phyloP scores from a whole-genome alignment of 192 early-diverging fungal species.

The Umbelopsis isabellina region DNA sequence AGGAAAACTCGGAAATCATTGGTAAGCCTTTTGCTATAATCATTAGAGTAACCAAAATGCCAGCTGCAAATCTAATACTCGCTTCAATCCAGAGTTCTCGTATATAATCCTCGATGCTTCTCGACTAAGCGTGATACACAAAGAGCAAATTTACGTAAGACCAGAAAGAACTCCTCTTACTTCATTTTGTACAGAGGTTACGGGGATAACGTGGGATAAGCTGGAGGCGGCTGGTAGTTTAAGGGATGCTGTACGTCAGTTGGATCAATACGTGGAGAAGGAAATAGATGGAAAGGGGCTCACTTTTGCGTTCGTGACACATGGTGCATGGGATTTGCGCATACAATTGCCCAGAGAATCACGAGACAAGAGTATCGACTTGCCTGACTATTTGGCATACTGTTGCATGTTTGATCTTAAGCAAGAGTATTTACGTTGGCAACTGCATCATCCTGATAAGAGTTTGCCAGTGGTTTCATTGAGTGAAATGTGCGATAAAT shows the following conservation, averaged over 20 bases:
- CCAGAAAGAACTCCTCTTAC: slow-evolving; percentile 57
- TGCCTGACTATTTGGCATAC: slow-evolving; percentile 61
- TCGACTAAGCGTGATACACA: slow-evolving; percentile 46
- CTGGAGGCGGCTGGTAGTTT: slow-evolving; percentile 58
- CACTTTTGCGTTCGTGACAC: slow-evolving; percentile 72
- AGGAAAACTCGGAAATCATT: slow-evolving; percentile 63
- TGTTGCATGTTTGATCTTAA: slow-evolving; percentile 70
- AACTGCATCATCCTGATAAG: slow-evolving; percentile 61
- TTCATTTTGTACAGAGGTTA: slow-evolving; percentile 60
- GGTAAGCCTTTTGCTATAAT: slow-evolving; percentile 13
- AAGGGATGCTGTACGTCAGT: slow-evolving; percentile 50
- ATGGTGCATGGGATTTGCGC: slow-evolving; percentile 73
- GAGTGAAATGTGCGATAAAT: slow-evolving; percentile 59
- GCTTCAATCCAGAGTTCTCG: slow-evolving; percentile 45
- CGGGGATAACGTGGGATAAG: slow-evolving; percentile 60
- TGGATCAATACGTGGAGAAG: slow-evolving; percentile 55
- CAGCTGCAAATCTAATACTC: neutral
- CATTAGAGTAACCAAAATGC: neutral
- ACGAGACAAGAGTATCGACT: slow-evolving; percentile 60
- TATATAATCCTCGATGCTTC: slow-evolving; percentile 53
- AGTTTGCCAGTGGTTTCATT: slow-evolving; percentile 54
- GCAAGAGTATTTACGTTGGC: slow-evolving; percentile 67
- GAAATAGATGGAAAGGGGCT: slow-evolving; percentile 53
- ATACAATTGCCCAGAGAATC: slow-evolving; percentile 70
- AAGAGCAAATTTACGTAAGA: slow-evolving; percentile 52